Evolutionary conservation across 148 eudicot genomes (phyloP).

Genomic region (Vaccinium macrocarpon): DNA sequence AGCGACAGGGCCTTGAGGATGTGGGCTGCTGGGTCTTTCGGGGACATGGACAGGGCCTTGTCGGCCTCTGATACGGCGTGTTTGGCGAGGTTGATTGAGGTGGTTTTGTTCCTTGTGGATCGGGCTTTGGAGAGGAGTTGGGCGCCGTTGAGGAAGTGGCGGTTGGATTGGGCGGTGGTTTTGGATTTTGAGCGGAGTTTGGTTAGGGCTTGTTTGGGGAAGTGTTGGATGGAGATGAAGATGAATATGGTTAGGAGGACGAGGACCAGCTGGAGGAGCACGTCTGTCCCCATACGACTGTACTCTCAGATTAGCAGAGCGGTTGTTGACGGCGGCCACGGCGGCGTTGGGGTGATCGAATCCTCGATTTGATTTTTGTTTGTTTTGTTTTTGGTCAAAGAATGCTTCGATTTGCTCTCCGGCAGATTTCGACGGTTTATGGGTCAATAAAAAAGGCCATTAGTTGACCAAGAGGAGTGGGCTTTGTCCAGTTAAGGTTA

Average conservation of each 20-base stretch:
- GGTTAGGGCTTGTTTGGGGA: conserved; percentile 52
- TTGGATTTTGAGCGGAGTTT: conserved; percentile 62
- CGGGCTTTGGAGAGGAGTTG: conserved; percentile 69
- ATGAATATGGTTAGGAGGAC: conserved; percentile 45
- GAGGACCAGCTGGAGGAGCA: conserved; percentile 41
- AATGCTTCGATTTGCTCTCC: not conserved
- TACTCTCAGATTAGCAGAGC: not conserved
- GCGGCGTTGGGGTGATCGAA: not conserved
- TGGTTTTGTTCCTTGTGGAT: conserved; percentile 41
- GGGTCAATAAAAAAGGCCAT: not conserved
- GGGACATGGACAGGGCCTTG: conserved; percentile 50
- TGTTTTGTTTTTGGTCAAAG: not conserved
- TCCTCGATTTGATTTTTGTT: no score
- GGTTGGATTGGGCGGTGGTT: conserved; percentile 50
- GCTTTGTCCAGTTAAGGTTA: not conserved
- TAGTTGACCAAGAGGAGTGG: not conserved
- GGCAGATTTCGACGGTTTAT: not conserved
- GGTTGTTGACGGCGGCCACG: not conserved
- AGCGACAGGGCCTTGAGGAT: conserved; percentile 68
- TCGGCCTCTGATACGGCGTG: conserved; percentile 66
- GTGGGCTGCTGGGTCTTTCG: conserved; percentile 62
- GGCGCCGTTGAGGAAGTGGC: conserved; percentile 76
- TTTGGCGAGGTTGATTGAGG: conserved; percentile 53
- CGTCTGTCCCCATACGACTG: conserved; percentile 30
- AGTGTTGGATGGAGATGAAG: conserved; percentile 50